A percentile compares a stretch with the other conserved stretches of the same genome.
Evolutionary conservation across 441 rosid genomes (phyloP).

Genomic region (Flueggea neowawraea): DNA sequence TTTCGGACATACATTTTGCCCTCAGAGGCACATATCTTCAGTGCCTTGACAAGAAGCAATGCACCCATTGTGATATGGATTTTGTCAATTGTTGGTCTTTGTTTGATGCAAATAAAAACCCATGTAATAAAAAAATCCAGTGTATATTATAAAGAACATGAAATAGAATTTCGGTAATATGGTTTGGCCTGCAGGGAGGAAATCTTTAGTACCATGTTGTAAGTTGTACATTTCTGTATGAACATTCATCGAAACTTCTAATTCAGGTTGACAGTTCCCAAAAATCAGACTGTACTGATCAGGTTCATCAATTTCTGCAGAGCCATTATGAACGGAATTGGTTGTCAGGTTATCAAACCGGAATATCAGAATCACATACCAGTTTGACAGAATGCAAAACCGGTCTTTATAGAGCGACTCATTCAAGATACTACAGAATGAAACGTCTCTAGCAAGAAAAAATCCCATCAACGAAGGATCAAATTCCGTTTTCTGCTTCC

Average conservation of each 20-base stretch:
- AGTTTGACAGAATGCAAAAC: slow-evolving; percentile 39
- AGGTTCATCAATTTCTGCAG: slow-evolving; percentile 18
- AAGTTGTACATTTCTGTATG: slow-evolving; percentile 50
- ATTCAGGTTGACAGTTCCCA: slow-evolving; percentile 47
- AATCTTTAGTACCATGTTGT: slow-evolving; percentile 29
- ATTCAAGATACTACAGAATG: slow-evolving; percentile 27
- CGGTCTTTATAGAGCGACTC: slow-evolving; percentile 16
- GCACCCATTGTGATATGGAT: slow-evolving; percentile 56
- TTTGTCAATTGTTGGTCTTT: slow-evolving; percentile 30
- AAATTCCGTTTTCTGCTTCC: slow-evolving; percentile 8
- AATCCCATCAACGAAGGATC: slow-evolving; percentile 42
- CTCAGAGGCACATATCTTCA: slow-evolving; percentile 55
- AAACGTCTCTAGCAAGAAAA: slow-evolving; percentile 29
- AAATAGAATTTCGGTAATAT: slow-evolving; percentile 37
- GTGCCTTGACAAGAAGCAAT: slow-evolving; percentile 42
- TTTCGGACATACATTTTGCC: slow-evolving; percentile 34
- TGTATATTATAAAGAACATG: slow-evolving; percentile 28
- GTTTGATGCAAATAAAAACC: slow-evolving; percentile 32
- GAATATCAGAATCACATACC: slow-evolving; percentile 24
- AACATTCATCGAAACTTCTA: slow-evolving; percentile 50
- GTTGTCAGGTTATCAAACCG: slow-evolving; percentile 25
- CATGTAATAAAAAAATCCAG: slow-evolving; percentile 27
- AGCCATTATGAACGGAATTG: slow-evolving; percentile 27
- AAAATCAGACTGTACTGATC: slow-evolving; percentile 42
- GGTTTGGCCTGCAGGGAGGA: slow-evolving; percentile 47